Base-by-base conservation (phyloP, 2,329 filamentous ascomycete genomes). In the Botrytis porri region DNA sequence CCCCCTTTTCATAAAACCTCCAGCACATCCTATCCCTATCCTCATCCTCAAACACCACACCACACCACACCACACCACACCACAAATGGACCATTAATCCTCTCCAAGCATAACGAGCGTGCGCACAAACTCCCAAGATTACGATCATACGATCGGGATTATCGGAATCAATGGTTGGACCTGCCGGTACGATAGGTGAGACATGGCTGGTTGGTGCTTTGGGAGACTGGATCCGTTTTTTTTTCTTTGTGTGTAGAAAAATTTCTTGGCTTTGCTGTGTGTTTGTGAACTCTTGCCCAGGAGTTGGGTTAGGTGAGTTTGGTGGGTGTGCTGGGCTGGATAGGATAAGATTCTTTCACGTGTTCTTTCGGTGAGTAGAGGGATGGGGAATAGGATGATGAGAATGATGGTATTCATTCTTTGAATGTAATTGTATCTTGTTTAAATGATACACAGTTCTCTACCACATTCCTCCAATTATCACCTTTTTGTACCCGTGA, bases 281-380 rank as follows among this genome's bases (percentile, higher is more conserved):
- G n/a, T 29, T 25, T n/a, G 51, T 29, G 22, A 45, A 45, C 45
- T 48, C 25, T 61, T 32, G 12, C 6, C 59, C 63, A 48, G 63
- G 32, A 51, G 64, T 67, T 39, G 64, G 64, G 48, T 67, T 67
- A 67, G 64, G 64, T 67, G 64, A 67, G 48, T 67, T 67, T 37
- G 37, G 25, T 54, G 12, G 14, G 48, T 10, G 48, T 54, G 12
- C 22, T 54, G 48, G 48, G 25, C 25, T 54, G 48, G 25, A 25
- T 12, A 14, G 39, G 39, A 9, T 39, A 41, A 5, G 5, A n/a
- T n/a, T 54, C 14, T 25, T 1, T 54, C 48, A 54, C 48, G 48
- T 54, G 48, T 7, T 54, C 6, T n/a, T n/a, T 0, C 6, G 48
- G 25, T 14, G 10, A 16, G 25, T n/a, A 1, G 48, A 0, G 48